Evolutionary conservation across 495 filamentous ascomycete species (phyloP).

Genomic region (Sordaria brevicollis): DNA sequence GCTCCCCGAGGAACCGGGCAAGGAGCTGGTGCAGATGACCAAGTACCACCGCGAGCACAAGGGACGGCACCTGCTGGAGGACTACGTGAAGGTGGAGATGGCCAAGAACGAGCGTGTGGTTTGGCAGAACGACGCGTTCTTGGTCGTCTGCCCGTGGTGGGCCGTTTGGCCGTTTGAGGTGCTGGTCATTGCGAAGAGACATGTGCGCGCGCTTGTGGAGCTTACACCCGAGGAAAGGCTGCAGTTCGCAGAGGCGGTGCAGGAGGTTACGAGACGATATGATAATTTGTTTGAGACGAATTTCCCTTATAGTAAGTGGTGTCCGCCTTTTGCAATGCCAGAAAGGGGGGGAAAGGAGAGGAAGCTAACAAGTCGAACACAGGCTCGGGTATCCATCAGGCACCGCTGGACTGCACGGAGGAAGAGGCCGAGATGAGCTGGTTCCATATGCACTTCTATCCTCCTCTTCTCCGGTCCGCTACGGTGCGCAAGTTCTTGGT

Average conservation of each 20-base stretch:
- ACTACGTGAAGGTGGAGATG: conserved; percentile 78
- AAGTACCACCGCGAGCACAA: conserved; percentile 61
- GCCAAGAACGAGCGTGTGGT: conserved; percentile 77
- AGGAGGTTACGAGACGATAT: conserved; percentile 80
- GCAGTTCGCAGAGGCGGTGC: conserved; percentile 69
- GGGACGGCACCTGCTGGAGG: conserved; percentile 65
- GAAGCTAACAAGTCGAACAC: conserved; percentile 1
- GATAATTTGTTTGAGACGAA: conserved; percentile 96
- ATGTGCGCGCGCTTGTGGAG: conserved; percentile 74
- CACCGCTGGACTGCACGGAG: conserved; percentile 72
- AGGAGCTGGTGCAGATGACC: conserved; percentile 66
- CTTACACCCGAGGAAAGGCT: conserved; percentile 55
- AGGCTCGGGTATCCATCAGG: conserved; percentile 82
- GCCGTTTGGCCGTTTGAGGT: conserved; percentile 95
- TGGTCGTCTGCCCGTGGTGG: conserved; percentile 94
- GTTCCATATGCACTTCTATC: conserved; percentile 96
- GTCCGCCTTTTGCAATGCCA: no score
- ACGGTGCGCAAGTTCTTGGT: conserved; percentile 94
- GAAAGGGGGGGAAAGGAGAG: background rate
- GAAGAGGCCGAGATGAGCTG: conserved; percentile 81
- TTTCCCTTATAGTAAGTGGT: conserved; percentile 73
- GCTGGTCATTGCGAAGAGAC: conserved; percentile 73
- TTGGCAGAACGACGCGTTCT: conserved; percentile 71
- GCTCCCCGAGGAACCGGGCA: conserved; percentile 74
- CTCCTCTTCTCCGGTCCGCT: conserved; percentile 82